Base-by-base conservation (phyloP, 352 stramenopile genomes). In the Globisporangium echinulatum region DNA sequence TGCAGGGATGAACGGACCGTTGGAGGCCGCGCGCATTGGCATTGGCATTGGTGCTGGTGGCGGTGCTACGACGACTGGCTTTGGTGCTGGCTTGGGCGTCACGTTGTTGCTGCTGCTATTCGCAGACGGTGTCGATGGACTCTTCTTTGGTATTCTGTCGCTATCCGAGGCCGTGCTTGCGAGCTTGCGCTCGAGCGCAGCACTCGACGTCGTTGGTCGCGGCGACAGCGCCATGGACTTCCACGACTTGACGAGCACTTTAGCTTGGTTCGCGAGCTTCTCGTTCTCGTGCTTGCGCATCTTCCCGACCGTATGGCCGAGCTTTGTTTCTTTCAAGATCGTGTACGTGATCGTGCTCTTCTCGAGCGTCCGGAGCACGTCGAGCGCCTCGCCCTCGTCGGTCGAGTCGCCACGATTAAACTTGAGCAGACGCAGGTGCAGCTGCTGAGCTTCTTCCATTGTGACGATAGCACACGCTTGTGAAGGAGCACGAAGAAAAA, bases 251-350 rank as follows among this genome's bases (percentile, higher is more conserved):
- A 97, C 79, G 37, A 97, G 72, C 38, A 71, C 58, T 40, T 89
- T 90, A 36, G 87, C 86, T 46, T 83, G 59, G 56, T 73, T 80
- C 49, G 85, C 78, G 58, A 97, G 77, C 68, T 87, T 82, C 42
- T 88, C 80, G 69, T 95, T 80, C 48, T 86, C 75, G 68, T 96
- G 81, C 71, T 96, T 96, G 63, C 85, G 84, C 63, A 96, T 73
- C 68, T 96, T 96, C 52, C 85, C 83, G 40, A 96, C 77, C 17
- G 84, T 94, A 62, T 92, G 80, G 49, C 84, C 84, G 37, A 94
- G 67, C 63, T 92, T 90, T 48, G 84, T 94, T 59, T 94, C 84
- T 64, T 92, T 94, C 40, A 94, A 73, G 52, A 94, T 74, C 15
- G 62, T 63, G 49, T 88, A 76, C 43, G 82, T 94, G 44, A 94